Evolutionary conservation across 148 eudicot species (phyloP).

Genomic region (Salicornia ramosissima): DNA sequence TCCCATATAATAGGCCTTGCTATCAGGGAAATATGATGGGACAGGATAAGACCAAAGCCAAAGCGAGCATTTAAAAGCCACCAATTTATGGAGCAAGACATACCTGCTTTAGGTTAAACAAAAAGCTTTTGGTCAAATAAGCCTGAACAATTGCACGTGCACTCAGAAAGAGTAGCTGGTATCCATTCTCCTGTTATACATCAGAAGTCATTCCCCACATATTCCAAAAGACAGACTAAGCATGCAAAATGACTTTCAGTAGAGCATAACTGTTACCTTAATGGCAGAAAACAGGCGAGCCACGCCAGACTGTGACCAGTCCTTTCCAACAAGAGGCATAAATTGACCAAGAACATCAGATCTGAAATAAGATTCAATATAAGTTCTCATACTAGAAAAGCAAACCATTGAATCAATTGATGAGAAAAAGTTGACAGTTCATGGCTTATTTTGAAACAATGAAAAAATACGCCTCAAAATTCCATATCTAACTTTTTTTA

Average conservation of each 20-base stretch:
- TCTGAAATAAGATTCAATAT: slow-evolving; percentile 34
- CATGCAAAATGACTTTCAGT: neutral
- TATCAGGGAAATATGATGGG: neutral
- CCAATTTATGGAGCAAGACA: neutral
- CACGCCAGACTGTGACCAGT: slow-evolving; percentile 97
- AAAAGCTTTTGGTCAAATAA: slow-evolving; percentile 82
- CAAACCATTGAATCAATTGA: slow-evolving; percentile 2
- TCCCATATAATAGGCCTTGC: too few relatives aligned
- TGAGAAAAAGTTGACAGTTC: neutral
- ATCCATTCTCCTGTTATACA: slow-evolving; percentile 82
- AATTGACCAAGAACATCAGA: slow-evolving; percentile 99
- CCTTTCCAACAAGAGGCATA: slow-evolving; percentile 98
- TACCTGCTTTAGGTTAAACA: slow-evolving; percentile 94
- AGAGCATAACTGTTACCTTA: slow-evolving; percentile 45
- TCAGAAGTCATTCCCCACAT: slow-evolving; percentile 16
- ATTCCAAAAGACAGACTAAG: slow-evolving; percentile 9
- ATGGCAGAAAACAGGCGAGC: slow-evolving; percentile 95
- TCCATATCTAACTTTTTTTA: too few relatives aligned
- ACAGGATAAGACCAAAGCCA: neutral
- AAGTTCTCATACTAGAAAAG: slow-evolving; percentile 9
- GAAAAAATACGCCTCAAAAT: neutral
- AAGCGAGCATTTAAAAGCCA: neutral
- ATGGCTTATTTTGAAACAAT: neutral
- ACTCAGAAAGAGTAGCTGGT: slow-evolving; percentile 89
- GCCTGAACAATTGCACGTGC: slow-evolving; percentile 99